Evolutionary conservation across 345 rosid genomes (phyloP), one percentile per base, ranked within the genome.

Genomic region (Cardamine occulta): DNA sequence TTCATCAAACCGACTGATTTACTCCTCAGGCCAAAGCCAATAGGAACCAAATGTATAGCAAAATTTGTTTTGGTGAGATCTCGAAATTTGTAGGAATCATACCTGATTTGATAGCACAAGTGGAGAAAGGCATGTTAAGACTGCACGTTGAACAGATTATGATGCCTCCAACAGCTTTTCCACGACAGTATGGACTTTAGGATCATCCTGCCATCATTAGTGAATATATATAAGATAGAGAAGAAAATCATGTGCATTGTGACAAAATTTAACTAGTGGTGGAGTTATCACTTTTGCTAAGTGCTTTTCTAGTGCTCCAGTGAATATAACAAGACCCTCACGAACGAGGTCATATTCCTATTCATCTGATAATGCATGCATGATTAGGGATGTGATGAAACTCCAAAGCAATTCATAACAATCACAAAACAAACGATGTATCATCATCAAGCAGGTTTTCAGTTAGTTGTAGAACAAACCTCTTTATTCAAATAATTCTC

Each of bases 251-350:
- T 39, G 63, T 12, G 57, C 17, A 53, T 7, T n/a, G 26, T 8
- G 54, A 72, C 26, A 4, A 19, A 15, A 68, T 31, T 19, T 37
- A 44, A 40, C 4, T 19, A 62, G 63, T 14, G 15, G 32, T 58
- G 65, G 72, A 56, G 60, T 39, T 44, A 63, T 67, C 66, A 94
- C 98, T 92, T 88, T 92, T 8, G 83, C 87, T 75, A 95, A 78
- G 81, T 92, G 99, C 74, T 90, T 92, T 23, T 97, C 97, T 74
- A 95, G 79, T 68, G 99, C 97, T 78, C 97, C 99, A 39, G 93
- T 88, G 74, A 95, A 95, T 78, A 95, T 92, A 63, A 95, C 99
- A 39, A 95, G 97, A 78, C 97, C 98, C 81, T 95, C 99, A 51
- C 97, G 97, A 80, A 95, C 96, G 74, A 92, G 82, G 85, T 92